Evolutionary conservation across 257 asterid species (phyloP).

Genomic region (Pogostemon cablin): DNA sequence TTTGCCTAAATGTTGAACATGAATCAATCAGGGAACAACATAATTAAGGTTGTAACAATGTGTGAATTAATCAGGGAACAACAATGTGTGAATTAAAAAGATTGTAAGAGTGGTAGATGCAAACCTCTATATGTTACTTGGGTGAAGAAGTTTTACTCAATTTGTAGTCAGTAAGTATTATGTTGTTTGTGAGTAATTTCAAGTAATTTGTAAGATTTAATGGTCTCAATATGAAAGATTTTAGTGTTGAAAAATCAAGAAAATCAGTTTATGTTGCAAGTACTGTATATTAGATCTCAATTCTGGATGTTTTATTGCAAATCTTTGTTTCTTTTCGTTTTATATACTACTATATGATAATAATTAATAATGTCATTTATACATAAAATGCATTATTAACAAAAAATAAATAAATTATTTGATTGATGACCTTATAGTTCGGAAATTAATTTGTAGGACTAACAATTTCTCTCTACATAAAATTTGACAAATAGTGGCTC

Average conservation of each 20-base stretch:
- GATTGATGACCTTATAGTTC: too few species aligned
- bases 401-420: too few species aligned
- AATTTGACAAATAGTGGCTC: too few species aligned
- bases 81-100: not conserved
- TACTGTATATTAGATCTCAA: not conserved
- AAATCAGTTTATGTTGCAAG: not conserved
- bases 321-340: not conserved
- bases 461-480: too few species aligned
- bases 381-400: not conserved
- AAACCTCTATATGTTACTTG: constrained; percentile 37
- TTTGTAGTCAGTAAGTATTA: constrained; percentile 27
- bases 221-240: not conserved
- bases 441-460: too few species aligned
- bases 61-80: not conserved
- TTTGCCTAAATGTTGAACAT: constrained; percentile 65
- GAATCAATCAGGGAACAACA: not conserved
- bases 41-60: not conserved
- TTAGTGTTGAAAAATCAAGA: not conserved
- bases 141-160: constrained; percentile 37
- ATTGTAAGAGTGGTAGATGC: constrained; percentile 6
- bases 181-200: constrained; percentile 25
- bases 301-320: not conserved
- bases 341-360: too few species aligned
- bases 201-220: not conserved
- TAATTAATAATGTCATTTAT: not conserved